These are phyloP conservation scores for Dipteronia dyeriana DNA, from an alignment of 345 rosid species.

Conservation along the genomic window DNA sequence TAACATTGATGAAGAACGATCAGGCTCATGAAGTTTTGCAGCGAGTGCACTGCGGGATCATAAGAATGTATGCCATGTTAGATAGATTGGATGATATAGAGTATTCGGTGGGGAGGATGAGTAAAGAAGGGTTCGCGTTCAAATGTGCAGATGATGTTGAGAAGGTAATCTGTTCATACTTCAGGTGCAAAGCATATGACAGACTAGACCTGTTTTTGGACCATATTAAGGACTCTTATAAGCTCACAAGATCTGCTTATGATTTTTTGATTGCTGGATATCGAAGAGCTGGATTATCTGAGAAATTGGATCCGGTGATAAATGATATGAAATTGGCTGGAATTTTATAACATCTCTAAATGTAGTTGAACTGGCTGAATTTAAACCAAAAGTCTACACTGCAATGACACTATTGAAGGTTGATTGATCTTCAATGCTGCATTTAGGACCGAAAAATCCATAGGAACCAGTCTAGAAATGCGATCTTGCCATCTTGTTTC, in stretches of 20 bases:
- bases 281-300: constrained; percentile 35
- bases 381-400: not conserved
- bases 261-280: constrained; percentile 44
- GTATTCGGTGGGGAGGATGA: constrained; percentile 46
- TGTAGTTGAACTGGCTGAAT: not conserved
- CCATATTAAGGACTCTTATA: constrained; percentile 30
- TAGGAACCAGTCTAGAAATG: too few species aligned
- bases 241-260: constrained; percentile 34
- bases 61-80: constrained; percentile 33
- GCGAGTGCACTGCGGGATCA: constrained; percentile 29
- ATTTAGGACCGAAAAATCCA: too few species aligned
- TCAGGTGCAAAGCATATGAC: constrained; percentile 43
- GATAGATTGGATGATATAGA: constrained; percentile 45
- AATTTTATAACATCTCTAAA: constrained; percentile 10
- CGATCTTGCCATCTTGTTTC: not conserved
- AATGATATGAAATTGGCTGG: constrained; percentile 33
- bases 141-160: constrained; percentile 35
- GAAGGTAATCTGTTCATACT: constrained; percentile 41
- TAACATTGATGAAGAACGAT: constrained; percentile 20
- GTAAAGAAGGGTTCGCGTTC: constrained; percentile 37
- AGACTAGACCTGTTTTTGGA: constrained; percentile 40
- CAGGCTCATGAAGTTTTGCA: constrained; percentile 23
- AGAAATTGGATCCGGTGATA: constrained; percentile 30
- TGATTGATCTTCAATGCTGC: not conserved
- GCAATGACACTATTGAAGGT: not conserved